Conservation (phyloP, 1,284 basidiomycete species). For the Pholiota adiposa region DNA sequence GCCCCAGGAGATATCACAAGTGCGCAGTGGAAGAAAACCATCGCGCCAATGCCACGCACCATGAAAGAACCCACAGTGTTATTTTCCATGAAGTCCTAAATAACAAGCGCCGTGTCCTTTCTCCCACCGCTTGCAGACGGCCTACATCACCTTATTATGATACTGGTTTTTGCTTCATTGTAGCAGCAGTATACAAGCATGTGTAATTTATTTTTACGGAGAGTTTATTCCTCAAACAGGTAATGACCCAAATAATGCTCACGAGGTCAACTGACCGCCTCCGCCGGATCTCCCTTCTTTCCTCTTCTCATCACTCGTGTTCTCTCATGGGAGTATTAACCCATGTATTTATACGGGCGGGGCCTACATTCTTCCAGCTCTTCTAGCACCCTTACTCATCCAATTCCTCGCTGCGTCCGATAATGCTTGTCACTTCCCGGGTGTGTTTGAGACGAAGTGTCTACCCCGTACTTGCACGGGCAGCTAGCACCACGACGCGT, state of each 20-base stretch:
- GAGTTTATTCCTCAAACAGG: neutral
- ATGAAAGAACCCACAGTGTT: neutral
- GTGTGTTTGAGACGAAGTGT: conserved; percentile 16
- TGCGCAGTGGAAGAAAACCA: neutral
- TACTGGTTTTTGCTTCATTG: neutral
- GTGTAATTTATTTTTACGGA: conserved; percentile 7
- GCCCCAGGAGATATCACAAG: neutral
- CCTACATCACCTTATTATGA: neutral
- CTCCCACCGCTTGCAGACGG: neutral
- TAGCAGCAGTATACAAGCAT: conserved; percentile 6
- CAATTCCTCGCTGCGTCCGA: neutral
- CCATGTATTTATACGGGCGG: conserved; percentile 5
- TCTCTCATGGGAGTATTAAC: conserved; percentile 22
- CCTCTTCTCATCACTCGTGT: conserved; percentile 8
- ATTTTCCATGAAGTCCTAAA: neutral
- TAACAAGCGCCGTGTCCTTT: neutral
- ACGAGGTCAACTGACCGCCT: neutral
- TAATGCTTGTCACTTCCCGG: conserved; percentile 22
- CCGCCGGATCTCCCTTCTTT: conserved; percentile 20
- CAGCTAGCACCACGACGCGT: conserved; percentile 47
- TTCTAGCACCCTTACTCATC: conserved; percentile 5
- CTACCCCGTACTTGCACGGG: conserved; percentile 35
- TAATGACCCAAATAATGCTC: conserved; percentile 2
- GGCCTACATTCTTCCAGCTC: conserved; percentile 2
- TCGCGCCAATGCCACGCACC: neutral